phyloP scores from a whole-genome alignment of 139 green algal species.

The Deuterostichococcus epilithicus region DNA sequence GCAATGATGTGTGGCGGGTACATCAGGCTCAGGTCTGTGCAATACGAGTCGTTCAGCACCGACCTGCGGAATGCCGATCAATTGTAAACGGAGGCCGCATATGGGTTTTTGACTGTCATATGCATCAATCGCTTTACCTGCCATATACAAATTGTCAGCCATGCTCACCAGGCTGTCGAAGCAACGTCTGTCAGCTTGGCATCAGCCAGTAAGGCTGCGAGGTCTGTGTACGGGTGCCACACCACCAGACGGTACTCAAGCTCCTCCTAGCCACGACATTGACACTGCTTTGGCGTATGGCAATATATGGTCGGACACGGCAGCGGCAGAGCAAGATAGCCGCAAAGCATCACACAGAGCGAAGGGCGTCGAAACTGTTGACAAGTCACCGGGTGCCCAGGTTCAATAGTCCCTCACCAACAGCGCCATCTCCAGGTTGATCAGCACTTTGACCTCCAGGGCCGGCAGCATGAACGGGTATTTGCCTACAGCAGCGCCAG shows the following conservation, averaged over 20 bases:
- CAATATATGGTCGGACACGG: too few species aligned
- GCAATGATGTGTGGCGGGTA: conserved; percentile 66
- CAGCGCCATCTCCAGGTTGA: conserved; percentile 57
- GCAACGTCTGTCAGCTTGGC: conserved; percentile 26
- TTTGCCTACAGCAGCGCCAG: not conserved
- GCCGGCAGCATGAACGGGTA: not conserved
- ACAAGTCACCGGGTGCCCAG: too few species aligned
- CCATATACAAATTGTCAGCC: not conserved
- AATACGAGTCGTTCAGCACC: conserved; percentile 63
- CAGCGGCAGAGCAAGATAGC: too few species aligned
- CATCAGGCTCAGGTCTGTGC: conserved; percentile 48
- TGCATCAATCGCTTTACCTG: too few species aligned
- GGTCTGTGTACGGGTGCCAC: conserved; percentile 58
- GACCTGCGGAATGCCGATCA: conserved; percentile 22
- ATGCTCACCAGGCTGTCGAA: conserved; percentile 31
- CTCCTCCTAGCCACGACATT: conserved; percentile 58
- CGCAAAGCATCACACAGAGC: too few species aligned
- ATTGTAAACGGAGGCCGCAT: not conserved
- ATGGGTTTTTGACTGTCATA: not conserved
- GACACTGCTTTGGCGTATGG: too few species aligned
- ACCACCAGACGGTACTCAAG: conserved; percentile 69
- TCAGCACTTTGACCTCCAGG: conserved; percentile 50
- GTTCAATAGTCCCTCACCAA: not conserved
- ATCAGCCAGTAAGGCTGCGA: conserved; percentile 28
- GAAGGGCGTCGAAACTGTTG: too few species aligned